A percentile compares a stretch with the other conserved stretches of the same genome.
These are phyloP conservation scores for Hysterium pulicare DNA, from an alignment of 2,329 filamentous ascomycete genomes.

Conservation along the genomic window DNA sequence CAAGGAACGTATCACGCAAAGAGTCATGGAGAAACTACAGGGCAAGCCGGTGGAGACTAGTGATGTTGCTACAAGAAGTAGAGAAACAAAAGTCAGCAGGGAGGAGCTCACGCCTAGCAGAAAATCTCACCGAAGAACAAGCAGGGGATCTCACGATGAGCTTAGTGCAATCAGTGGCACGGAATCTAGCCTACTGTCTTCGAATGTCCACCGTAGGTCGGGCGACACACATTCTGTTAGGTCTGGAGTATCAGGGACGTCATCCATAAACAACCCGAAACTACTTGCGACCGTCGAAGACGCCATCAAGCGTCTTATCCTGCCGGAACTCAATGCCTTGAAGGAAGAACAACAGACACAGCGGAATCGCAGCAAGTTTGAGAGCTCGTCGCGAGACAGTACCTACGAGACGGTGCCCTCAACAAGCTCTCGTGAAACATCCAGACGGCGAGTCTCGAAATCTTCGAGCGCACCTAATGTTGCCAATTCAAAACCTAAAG, in stretches of 20 bases:
- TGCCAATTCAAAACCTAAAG: conserved; percentile 53
- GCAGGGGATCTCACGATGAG: conserved; percentile 44
- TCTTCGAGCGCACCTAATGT: conserved; percentile 61
- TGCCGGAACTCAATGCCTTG: conserved; percentile 86
- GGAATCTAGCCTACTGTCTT: conserved; percentile 62
- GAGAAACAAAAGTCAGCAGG: conserved; percentile 18
- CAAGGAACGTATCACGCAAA: conserved; percentile 64
- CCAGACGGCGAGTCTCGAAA: conserved; percentile 56
- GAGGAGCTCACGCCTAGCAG: conserved; percentile 29
- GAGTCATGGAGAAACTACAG: conserved; percentile 65
- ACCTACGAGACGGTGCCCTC: conserved; percentile 58
- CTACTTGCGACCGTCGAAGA: conserved; percentile 89
- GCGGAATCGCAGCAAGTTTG: conserved; percentile 66
- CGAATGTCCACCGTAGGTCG: conserved; percentile 54
- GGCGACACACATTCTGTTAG: conserved; percentile 57
- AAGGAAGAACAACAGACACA: conserved; percentile 85
- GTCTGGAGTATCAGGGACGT: conserved; percentile 52
- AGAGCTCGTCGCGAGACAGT: conserved; percentile 49
- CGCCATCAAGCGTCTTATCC: conserved; percentile 81
- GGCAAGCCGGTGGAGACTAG: conserved; percentile 46
- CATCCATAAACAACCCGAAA: conserved; percentile 89
- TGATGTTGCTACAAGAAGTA: conserved; percentile 19
- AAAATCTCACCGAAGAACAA: conserved; percentile 38
- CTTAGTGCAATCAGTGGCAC: conserved; percentile 43
- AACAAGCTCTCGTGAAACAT: conserved; percentile 48